Evolutionary conservation across 306 rosid genomes (phyloP).

Genomic region (Hippophae rhamnoides): DNA sequence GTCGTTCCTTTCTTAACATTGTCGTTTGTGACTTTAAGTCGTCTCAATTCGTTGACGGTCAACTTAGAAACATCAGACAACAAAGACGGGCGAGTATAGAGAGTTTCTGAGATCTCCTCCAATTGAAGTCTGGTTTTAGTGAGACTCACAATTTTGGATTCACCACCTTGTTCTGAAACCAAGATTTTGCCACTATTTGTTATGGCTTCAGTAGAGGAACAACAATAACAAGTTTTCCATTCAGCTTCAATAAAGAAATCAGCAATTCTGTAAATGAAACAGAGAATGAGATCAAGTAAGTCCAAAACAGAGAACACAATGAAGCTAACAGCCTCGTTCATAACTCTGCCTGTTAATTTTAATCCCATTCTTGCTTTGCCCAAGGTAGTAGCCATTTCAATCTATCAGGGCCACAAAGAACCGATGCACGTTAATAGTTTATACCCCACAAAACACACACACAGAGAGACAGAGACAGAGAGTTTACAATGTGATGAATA

Average conservation of each 20-base stretch:
- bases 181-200: slow-evolving; percentile 63
- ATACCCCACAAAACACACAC: too few species aligned
- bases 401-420: neutral
- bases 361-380: slow-evolving; percentile 28
- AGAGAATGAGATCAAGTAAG: slow-evolving; percentile 51
- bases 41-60: slow-evolving; percentile 32
- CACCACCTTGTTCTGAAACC: slow-evolving; percentile 73
- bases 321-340: slow-evolving; percentile 64
- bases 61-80: slow-evolving; percentile 57
- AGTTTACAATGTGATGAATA: too few species aligned
- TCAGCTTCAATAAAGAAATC: slow-evolving; percentile 70
- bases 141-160: slow-evolving; percentile 58
- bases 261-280: slow-evolving; percentile 51
- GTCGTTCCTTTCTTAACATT: slow-evolving; percentile 12
- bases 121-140: slow-evolving; percentile 47
- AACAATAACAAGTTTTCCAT: slow-evolving; percentile 77
- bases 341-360: slow-evolving; percentile 27
- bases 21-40: slow-evolving; percentile 21
- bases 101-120: slow-evolving; percentile 86
- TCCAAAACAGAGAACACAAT: slow-evolving; percentile 49
- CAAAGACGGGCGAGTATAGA: slow-evolving; percentile 62
- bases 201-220: slow-evolving; percentile 58
- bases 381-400: slow-evolving; percentile 15
- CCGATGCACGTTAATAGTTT: too few species aligned
- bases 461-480: too few species aligned